Evolutionary conservation across 805 yeast species (phyloP).

Genomic region (Wickerhamomyces silvicola): DNA sequence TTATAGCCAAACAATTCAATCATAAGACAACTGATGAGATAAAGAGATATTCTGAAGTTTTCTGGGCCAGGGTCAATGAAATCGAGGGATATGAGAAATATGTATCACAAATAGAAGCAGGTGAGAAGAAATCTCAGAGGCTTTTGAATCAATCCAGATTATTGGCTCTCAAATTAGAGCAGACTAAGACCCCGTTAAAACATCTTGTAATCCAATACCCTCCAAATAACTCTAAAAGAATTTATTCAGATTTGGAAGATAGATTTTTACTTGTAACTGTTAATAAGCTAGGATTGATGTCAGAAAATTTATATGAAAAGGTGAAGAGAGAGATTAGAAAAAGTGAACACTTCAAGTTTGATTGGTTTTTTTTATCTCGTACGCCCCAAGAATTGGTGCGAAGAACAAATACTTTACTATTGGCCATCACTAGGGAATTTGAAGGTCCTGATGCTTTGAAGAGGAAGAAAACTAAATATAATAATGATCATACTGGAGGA

Average conservation of each 20-base stretch:
- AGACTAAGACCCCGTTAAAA: constrained; percentile 52
- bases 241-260: constrained; percentile 66
- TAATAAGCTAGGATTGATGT: constrained; percentile 56
- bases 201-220: constrained; percentile 66
- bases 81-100: constrained; percentile 71
- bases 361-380: constrained; percentile 68
- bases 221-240: constrained; percentile 74
- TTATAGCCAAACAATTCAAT: constrained; percentile 50
- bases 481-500: constrained; percentile 7
- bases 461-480: constrained; percentile 32
- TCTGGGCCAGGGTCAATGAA: constrained; percentile 55
- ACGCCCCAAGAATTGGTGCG: constrained; percentile 67
- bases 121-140: constrained; percentile 60
- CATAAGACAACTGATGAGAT: constrained; percentile 57
- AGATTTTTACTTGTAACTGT: constrained; percentile 56
- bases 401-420: constrained; percentile 58
- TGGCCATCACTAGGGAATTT: constrained; percentile 64
- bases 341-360: constrained; percentile 59
- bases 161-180: constrained; percentile 46
- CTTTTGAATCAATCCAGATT: constrained; percentile 48
- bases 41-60: constrained; percentile 46
- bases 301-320: constrained; percentile 53
- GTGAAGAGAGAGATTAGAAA: constrained; percentile 57
- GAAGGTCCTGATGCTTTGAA: constrained; percentile 55
- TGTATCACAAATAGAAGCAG: constrained; percentile 62